A percentile compares a stretch with the other conserved stretches of the same genome.
Conservation (phyloP, 352 stramenopile species). For the Globisporangium cystogenes region DNA sequence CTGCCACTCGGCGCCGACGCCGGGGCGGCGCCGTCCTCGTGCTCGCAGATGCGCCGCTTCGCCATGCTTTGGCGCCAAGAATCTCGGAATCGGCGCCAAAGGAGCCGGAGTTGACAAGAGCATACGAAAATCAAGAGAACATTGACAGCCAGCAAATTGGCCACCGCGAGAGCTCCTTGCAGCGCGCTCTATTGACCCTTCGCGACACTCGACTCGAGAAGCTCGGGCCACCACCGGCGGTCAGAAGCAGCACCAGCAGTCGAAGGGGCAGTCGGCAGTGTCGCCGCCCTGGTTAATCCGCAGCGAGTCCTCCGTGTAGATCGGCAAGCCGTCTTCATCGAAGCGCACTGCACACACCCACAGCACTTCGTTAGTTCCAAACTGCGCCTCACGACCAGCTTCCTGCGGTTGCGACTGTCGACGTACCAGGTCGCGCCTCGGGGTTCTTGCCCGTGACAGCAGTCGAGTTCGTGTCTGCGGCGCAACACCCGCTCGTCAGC, state of each 20-base stretch:
- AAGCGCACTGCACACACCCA: constrained; percentile 84
- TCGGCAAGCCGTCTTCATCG: constrained; percentile 79
- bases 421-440: constrained; percentile 64
- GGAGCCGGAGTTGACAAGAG: neutral
- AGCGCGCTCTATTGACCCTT: neutral
- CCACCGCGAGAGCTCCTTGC: no score
- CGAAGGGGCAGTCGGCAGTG: constrained; percentile 85
- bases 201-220: no score
- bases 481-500: neutral
- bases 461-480: constrained; percentile 73
- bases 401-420: neutral
- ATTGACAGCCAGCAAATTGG: no score
- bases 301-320: constrained; percentile 83
- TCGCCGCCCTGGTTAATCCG: constrained; percentile 80
- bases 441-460: constrained; percentile 51
- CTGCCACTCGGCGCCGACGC: neutral
- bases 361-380: no score
- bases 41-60: neutral
- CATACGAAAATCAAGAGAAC: neutral
- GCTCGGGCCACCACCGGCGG: neutral
- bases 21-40: neutral
- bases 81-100: neutral
- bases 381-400: no score
- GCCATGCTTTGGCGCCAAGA: neutral
- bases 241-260: constrained; percentile 90